Evolutionary conservation across 2,329 filamentous ascomycete genomes (phyloP).

Genomic region (Lithohypha guttulata): DNA sequence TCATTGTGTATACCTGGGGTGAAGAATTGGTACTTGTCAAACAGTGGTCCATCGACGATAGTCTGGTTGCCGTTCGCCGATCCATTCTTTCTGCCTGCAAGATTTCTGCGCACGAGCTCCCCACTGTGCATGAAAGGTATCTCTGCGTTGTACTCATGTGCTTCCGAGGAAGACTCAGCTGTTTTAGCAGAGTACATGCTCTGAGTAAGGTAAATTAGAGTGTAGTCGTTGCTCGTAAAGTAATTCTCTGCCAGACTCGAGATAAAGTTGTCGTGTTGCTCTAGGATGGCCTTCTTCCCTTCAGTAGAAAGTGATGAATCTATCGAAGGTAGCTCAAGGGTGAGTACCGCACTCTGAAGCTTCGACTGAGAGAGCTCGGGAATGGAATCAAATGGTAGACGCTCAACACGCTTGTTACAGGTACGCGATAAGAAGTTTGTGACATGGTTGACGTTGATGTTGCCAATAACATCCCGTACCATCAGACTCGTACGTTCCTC

Average conservation of each 20-base stretch:
- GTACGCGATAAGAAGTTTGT: conserved; percentile 33
- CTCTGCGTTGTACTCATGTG: conserved; percentile 50
- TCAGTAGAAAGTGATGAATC: background rate
- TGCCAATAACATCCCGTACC: conserved; percentile 44
- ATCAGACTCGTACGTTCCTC: conserved; percentile 43
- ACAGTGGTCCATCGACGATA: conserved; percentile 41
- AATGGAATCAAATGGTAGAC: background rate
- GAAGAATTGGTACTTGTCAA: conserved; percentile 92
- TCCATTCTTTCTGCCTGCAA: background rate
- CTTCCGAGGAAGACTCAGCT: conserved; percentile 22
- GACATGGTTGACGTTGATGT: conserved; percentile 35
- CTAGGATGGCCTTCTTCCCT: background rate
- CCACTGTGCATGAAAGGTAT: conserved; percentile 56
- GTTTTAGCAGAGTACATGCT: conserved; percentile 32
- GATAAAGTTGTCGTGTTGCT: background rate
- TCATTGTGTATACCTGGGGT: conserved; percentile 55
- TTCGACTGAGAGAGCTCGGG: background rate
- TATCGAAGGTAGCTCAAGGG: conserved; percentile 34
- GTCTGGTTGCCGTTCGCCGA: conserved; percentile 26
- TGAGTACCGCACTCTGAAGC: conserved; percentile 28
- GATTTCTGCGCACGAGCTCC: conserved; percentile 30
- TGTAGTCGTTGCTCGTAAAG: conserved; percentile 49
- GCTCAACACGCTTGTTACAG: conserved; percentile 33
- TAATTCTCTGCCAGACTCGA: conserved; percentile 4
- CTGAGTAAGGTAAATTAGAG: conserved; percentile 63